phyloP scores from a whole-genome alignment of 202 grass and related monocot genomes.

The Alloteropsis angusta region DNA sequence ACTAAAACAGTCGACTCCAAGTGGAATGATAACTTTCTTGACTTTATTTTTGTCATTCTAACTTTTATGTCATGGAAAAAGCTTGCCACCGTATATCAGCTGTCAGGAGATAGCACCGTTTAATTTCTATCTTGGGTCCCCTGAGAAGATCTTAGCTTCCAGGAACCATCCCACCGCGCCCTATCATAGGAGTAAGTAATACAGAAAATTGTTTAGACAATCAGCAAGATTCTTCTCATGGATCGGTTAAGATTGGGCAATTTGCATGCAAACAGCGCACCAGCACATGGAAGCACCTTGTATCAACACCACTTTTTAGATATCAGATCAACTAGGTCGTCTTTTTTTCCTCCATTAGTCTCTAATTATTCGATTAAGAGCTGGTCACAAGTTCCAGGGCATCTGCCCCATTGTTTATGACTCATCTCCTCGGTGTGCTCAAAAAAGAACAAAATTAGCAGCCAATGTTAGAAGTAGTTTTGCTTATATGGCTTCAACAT shows the following conservation, averaged over 20 bases:
- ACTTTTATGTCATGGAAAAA: not conserved
- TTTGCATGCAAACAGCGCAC: constrained; percentile 23
- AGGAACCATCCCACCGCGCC: constrained; percentile 17
- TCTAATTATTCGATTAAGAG: not conserved
- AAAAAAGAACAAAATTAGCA: not conserved
- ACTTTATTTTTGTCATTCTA: not conserved
- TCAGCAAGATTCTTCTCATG: not conserved
- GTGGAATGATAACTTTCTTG: not conserved
- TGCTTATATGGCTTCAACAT: not conserved
- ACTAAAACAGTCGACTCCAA: not conserved
- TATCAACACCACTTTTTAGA: not conserved
- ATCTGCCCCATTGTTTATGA: constrained; percentile 5
- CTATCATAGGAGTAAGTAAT: not conserved
- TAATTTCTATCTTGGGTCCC: not conserved
- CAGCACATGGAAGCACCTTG: constrained; percentile 27
- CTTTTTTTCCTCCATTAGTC: constrained; percentile 28
- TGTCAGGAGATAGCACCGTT: not conserved
- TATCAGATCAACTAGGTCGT: constrained; percentile 7
- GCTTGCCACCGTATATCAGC: not conserved
- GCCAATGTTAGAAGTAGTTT: not conserved
- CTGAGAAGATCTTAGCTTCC: not conserved
- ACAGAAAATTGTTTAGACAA: not conserved
- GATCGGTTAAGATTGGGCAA: constrained; percentile 18
- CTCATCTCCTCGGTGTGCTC: not conserved
- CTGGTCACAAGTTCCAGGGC: not conserved